These are phyloP conservation scores for Thielaviopsis ethacetica DNA, from an alignment of 2,329 filamentous ascomycete genomes.

Conservation along the genomic window DNA sequence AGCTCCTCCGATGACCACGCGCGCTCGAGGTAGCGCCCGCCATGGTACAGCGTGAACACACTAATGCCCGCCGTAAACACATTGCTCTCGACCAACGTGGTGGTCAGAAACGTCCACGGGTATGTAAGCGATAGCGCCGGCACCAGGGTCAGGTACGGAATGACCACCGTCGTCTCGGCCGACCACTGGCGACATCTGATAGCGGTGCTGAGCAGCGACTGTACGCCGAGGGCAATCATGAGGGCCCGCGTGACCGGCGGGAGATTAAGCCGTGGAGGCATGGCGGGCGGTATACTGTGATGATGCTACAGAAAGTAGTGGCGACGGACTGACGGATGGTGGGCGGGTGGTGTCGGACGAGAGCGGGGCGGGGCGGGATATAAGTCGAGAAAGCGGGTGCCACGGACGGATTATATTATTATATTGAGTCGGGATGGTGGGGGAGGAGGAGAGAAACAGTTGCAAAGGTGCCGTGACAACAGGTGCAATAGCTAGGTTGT, in stretches of 20 bases:
- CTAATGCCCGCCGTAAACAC: conserved; percentile 71
- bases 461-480: no score
- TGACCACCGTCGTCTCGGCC: conserved; percentile 46
- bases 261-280: conserved; percentile 78
- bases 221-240: conserved; percentile 55
- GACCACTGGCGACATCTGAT: conserved; percentile 58
- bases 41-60: conserved; percentile 68
- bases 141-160: conserved; percentile 77
- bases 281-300: conserved; percentile 26
- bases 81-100: conserved; percentile 84
- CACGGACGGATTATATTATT: no score
- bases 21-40: conserved; percentile 85
- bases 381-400: no score
- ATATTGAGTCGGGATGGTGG: no score
- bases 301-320: no score
- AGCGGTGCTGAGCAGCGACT: conserved; percentile 69
- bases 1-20: conserved; percentile 90
- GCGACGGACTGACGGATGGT: no score
- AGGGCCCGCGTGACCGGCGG: conserved; percentile 78
- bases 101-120: conserved; percentile 81
- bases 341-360: no score
- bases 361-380: conserved; percentile 3
- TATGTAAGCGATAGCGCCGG: conserved; percentile 72
- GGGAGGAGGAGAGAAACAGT: no score
- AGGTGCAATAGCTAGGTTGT: no score